These are phyloP conservation scores for Phialophora tarda DNA, from an alignment of 2,329 filamentous ascomycete genomes.

Conservation along the genomic window DNA sequence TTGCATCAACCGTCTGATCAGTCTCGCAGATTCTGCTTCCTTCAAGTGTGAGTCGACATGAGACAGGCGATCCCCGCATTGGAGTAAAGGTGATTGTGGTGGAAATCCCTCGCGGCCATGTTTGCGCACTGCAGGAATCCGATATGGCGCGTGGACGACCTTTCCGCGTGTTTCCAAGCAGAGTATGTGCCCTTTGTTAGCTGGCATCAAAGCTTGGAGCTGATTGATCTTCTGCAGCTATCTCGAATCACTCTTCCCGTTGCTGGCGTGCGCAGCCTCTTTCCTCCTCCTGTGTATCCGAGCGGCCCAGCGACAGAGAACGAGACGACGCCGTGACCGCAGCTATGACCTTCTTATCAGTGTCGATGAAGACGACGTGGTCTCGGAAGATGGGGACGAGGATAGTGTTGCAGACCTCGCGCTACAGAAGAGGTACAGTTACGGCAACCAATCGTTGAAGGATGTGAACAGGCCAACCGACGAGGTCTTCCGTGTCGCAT, in stretches of 20 bases:
- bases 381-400: slow-evolving; percentile 60
- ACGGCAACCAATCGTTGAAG: slow-evolving; percentile 59
- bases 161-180: slow-evolving; percentile 66
- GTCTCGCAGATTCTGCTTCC: slow-evolving; percentile 7
- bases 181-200: slow-evolving; percentile 48
- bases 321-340: slow-evolving; percentile 14
- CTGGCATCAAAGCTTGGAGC: slow-evolving; percentile 9
- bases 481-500: slow-evolving; percentile 69
- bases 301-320: slow-evolving; percentile 11
- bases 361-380: slow-evolving; percentile 65
- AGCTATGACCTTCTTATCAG: slow-evolving; percentile 46
- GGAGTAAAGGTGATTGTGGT: slow-evolving; percentile 27
- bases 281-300: slow-evolving; percentile 52
- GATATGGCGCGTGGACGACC: slow-evolving; percentile 66
- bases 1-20: slow-evolving; percentile 4
- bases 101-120: slow-evolving; percentile 48
- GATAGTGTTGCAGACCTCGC: slow-evolving; percentile 56
- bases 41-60: slow-evolving; percentile 20
- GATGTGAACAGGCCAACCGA: slow-evolving; percentile 77
- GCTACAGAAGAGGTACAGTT: slow-evolving; percentile 60
- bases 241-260: slow-evolving; percentile 78
- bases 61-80: slow-evolving; percentile 18
- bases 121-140: slow-evolving; percentile 63
- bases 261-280: slow-evolving; percentile 73
- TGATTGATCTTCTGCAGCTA: slow-evolving; percentile 60